Evolutionary conservation across 2,329 filamentous ascomycete species (phyloP), one percentile per base, ranked within the genome.

Genomic region (Fusarium algeriense): DNA sequence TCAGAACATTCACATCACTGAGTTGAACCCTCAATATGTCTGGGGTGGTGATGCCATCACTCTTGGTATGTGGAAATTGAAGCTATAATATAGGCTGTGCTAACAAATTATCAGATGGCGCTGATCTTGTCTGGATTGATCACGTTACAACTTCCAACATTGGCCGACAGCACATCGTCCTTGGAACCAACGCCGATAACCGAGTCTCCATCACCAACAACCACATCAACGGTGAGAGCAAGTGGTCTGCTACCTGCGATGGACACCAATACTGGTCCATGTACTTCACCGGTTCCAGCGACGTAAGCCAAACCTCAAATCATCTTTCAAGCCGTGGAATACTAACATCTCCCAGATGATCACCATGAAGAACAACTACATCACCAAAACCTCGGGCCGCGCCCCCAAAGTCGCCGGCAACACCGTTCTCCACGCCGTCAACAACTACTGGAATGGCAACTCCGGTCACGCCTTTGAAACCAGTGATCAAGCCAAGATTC

Each of bases 21-120:
- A 87, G 45, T 77, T 89, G 55, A 89, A 89, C 81, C 83, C 87
- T 13, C 75, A 86, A 76, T 87, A 88, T 73, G 86, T 89, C 68
- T 89, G 87, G 87, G 87, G 87, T 46, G 87, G 87, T 45, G 87
- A 89, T 74, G 87, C 84, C 40, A 87, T 89, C 73, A 87, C 85
- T 26, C 75, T 89, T 13, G 80, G 28, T 30, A 30, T 30, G 28
- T 23, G 10, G 28, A 5, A 30, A 7, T 10, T 7, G 7, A 30
- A 30, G 28, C 28, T 30, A 30, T 30, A 7, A 30, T 30, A 30
- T 7, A 30, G 28, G 28, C 28, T 30, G 28, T 7, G 28, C 30
- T 30, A 30, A 30, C 30, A 30, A 30, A 30, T 30, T 8, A 23
- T 23, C 30, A 30, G 30, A 86, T 56, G 80, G 82, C 34, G 75